These are phyloP conservation scores for Lentinula sp. DNA, from an alignment of 768 basidiomycete genomes.

Conservation along the genomic window DNA sequence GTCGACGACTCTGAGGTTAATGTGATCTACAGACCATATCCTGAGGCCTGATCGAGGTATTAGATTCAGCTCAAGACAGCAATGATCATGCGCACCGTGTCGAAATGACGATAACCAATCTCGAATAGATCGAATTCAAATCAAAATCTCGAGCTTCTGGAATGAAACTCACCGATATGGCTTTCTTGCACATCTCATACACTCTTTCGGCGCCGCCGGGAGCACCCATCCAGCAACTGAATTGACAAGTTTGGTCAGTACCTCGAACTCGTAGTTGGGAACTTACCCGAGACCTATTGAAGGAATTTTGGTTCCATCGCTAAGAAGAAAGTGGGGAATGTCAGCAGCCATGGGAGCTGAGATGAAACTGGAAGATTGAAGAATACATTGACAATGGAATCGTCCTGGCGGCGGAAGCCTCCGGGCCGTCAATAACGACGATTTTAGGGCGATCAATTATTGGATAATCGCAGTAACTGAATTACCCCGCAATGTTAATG, in stretches of 20 bases:
- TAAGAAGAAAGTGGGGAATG: neutral
- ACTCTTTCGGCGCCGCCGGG: slow-evolving; percentile 33
- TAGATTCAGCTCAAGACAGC: neutral
- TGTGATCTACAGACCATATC: neutral
- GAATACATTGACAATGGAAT: no score
- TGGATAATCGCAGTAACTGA: no score
- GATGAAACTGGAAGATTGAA: no score
- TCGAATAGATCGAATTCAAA: neutral
- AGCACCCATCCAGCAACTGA: slow-evolving; percentile 33
- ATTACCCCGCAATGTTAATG: no score
- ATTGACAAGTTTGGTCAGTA: slow-evolving; percentile 15
- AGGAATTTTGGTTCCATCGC: slow-evolving; percentile 11
- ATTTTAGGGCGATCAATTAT: no score
- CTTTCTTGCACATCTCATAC: slow-evolving; percentile 27
- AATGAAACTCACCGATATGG: slow-evolving; percentile 22
- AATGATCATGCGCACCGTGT: neutral
- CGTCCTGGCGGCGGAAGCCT: no score
- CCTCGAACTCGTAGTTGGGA: neutral
- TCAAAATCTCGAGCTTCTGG: neutral
- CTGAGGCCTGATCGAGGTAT: neutral
- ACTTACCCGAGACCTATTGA: slow-evolving; percentile 15
- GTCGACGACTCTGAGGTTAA: neutral
- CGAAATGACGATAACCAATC: slow-evolving; percentile 9
- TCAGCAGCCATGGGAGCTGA: neutral
- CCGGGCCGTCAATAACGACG: no score